Conservation (phyloP, 768 basidiomycete genomes). For the Crepidotus variabilis region DNA sequence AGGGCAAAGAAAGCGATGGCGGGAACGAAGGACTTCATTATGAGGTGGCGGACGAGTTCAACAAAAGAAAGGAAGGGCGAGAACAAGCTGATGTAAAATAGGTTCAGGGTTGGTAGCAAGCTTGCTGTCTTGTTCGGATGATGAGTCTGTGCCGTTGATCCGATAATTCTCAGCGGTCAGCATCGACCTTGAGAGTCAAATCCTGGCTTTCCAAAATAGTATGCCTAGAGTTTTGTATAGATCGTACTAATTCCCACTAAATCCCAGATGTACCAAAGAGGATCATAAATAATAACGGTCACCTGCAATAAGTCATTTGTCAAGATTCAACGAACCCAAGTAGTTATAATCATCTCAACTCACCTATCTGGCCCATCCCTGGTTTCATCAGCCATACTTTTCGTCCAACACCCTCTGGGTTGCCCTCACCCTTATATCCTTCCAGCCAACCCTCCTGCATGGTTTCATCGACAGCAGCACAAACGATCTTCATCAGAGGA, state of each 20-base stretch:
- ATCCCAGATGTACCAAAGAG: not conserved
- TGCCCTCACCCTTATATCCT: conserved; percentile 46
- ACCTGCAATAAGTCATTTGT: conserved; percentile 20
- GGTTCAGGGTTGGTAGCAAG: not conserved
- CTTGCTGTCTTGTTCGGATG: not conserved
- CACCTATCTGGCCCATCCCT: conserved; percentile 87
- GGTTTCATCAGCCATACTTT: conserved; percentile 85
- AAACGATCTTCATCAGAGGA: conserved; percentile 80
- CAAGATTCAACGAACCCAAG: not conserved
- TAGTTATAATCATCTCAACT: conserved; percentile 14
- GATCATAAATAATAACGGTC: conserved; percentile 38
- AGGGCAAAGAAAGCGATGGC: conserved; percentile 14
- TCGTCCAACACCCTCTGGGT: conserved; percentile 45
- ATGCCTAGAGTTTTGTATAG: no score
- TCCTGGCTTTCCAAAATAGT: no score
- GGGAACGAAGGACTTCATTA: conserved; percentile 22
- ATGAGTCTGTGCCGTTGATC: not conserved
- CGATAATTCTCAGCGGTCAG: no score
- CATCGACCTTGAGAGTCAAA: no score
- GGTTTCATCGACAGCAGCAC: conserved; percentile 76
- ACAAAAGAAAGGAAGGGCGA: conserved; percentile 6
- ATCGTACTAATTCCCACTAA: not conserved
- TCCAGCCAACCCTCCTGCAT: conserved; percentile 75
- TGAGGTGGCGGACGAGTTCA: not conserved
- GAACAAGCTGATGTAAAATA: not conserved